A percentile compares a stretch with the other conserved stretches of the same genome.
Evolutionary conservation across 345 rosid genomes (phyloP).

Genomic region (Corchorus capsularis): DNA sequence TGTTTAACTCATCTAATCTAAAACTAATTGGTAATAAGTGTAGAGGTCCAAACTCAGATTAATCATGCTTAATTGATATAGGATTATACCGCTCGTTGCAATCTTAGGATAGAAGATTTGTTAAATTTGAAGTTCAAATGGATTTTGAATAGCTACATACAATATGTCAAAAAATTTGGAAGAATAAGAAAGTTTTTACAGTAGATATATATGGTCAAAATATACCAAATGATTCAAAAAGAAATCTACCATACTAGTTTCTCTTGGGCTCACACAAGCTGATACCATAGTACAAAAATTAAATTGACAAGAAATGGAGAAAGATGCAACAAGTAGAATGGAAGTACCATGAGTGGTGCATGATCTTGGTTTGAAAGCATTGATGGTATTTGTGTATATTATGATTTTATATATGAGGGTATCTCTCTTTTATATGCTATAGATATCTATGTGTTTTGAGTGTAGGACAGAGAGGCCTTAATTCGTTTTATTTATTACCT

Average conservation of each 20-base stretch:
- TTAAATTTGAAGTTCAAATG: neutral
- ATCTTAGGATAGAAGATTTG: too few species aligned
- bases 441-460: too few species aligned
- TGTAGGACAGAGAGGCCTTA: neutral
- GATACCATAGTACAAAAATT: neutral
- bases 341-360: neutral
- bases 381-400: neutral
- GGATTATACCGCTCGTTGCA: too few species aligned
- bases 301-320: neutral
- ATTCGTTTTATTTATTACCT: constrained; percentile 23
- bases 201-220: neutral
- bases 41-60: too few species aligned
- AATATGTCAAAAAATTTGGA: neutral
- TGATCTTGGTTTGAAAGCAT: constrained; percentile 1
- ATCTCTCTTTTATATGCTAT: neutral
- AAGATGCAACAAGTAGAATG: neutral
- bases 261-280: neutral
- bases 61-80: too few species aligned
- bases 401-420: neutral
- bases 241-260: neutral
- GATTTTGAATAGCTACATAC: neutral
- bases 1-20: too few species aligned
- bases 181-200: neutral
- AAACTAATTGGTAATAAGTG: too few species aligned
- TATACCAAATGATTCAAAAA: neutral